phyloP scores from a whole-genome alignment of 129 eudicot species.

The Pittosporum tobira region DNA sequence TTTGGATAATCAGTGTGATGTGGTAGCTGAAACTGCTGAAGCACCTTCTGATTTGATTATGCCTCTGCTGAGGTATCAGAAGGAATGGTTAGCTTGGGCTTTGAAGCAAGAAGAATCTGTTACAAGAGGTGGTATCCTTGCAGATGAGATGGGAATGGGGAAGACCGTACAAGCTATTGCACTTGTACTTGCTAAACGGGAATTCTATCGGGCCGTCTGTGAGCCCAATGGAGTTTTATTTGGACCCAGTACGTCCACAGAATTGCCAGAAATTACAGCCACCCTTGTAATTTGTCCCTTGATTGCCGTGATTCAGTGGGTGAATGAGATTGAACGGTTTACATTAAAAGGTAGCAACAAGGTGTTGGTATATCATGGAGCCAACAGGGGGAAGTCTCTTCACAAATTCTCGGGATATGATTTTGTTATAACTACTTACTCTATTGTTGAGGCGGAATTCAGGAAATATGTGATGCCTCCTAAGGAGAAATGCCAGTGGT shows the following conservation, averaged over 20 bases:
- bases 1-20: conserved; percentile 43
- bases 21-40: conserved; percentile 52
- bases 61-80: conserved; percentile 86
- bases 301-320: conserved; percentile 85
- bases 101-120: conserved; percentile 78
- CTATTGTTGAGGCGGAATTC: conserved; percentile 70
- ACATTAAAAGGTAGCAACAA: conserved; percentile 73
- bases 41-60: conserved; percentile 53
- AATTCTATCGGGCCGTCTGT: conserved; percentile 32
- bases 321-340: conserved; percentile 59
- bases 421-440: conserved; percentile 80
- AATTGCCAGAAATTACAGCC: conserved; percentile 45
- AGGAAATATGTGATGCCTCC: conserved; percentile 77
- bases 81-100: conserved; percentile 96
- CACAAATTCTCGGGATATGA: conserved; percentile 58
- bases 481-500: conserved; percentile 61
- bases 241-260: conserved; percentile 28
- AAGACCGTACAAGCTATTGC: conserved; percentile 93
- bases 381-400: conserved; percentile 46
- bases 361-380: conserved; percentile 74
- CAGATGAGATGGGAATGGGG: conserved; percentile 98
- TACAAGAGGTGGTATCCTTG: conserved; percentile 81
- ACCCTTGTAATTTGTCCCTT: conserved; percentile 90
- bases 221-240: conserved; percentile 15
- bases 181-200: conserved; percentile 83